A percentile compares a stretch with the other conserved stretches of the same genome.
Conservation (phyloP, 495 filamentous ascomycete species). For the Xylaria bambusicola region DNA sequence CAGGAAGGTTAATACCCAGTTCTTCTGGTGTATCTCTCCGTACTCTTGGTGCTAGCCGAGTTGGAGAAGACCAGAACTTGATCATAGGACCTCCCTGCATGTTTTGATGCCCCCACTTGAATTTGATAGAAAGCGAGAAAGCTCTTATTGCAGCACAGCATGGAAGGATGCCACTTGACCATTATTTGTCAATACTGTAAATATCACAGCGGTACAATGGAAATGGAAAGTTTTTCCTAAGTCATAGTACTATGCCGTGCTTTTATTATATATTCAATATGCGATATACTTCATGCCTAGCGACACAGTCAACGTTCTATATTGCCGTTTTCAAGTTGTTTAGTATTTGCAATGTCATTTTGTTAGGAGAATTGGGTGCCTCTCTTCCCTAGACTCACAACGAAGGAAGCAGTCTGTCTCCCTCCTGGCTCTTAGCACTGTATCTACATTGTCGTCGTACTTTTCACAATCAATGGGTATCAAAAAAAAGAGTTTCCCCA, state of each 20-base stretch:
- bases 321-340: no score
- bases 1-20: conserved; percentile 13
- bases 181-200: conserved; percentile 30
- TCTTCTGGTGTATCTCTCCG: conserved; percentile 4
- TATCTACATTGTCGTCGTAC: no score
- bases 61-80: conserved; percentile 10
- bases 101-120: conserved; percentile 4
- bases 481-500: no score
- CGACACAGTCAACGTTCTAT: no score
- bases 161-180: conserved; percentile 9
- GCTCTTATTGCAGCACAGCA: conserved; percentile 19
- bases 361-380: no score
- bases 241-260: background rate
- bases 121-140: conserved; percentile 16
- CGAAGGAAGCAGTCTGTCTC: no score
- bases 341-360: no score
- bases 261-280: no score
- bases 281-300: no score
- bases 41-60: conserved; percentile 17
- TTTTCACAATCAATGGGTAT: conserved; percentile 17
- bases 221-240: conserved; percentile 14
- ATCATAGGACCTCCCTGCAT: conserved; percentile 4
- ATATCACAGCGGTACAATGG: conserved; percentile 30
- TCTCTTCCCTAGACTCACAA: no score
- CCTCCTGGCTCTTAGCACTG: no score